Conservation (phyloP, 306 rosid species). For the Cucumis sativus region Cucumber_9930_V3 NC_026659.2:6135501-6136000, state of each 20-base stretch:
- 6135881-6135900: slow-evolving; percentile 74
- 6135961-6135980: slow-evolving; percentile 96
- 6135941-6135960: slow-evolving; percentile 97
- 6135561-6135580: neutral
- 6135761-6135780: slow-evolving; percentile 94
- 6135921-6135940: slow-evolving; percentile 76
- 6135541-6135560: neutral
- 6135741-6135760: slow-evolving; percentile 82
- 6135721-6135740: slow-evolving; percentile 97
- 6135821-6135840: slow-evolving; percentile 92
- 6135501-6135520: neutral
- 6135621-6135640: neutral
- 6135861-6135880: slow-evolving; percentile 84
- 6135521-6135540: neutral
- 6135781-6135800: slow-evolving; percentile 63
- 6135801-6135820: slow-evolving; percentile 77
- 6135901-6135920: slow-evolving; percentile 59
- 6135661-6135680: slow-evolving; percentile 44
- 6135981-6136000: slow-evolving; percentile 87
- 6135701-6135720: slow-evolving; percentile 97
- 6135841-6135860: slow-evolving; percentile 92
- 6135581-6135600: neutral
- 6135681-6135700: slow-evolving; percentile 85
- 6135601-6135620: neutral
- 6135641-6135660: neutral